Conservation (phyloP, 345 rosid genomes). For the Iberis pinnata region DNA sequence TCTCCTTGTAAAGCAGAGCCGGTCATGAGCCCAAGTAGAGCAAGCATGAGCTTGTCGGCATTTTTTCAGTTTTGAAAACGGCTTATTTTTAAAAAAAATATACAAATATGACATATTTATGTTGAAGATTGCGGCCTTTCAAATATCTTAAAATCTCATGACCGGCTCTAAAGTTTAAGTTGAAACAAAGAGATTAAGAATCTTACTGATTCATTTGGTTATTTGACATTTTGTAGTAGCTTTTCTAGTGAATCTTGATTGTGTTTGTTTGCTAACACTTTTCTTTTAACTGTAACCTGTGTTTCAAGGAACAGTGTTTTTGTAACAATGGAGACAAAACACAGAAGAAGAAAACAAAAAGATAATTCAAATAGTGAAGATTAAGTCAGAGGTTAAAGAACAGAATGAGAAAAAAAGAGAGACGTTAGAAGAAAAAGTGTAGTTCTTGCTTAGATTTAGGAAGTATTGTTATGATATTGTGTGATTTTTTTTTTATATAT, state of each 20-base stretch:
- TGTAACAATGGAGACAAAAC: background rate
- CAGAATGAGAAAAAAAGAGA: slow-evolving; percentile 1
- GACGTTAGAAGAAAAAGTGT: slow-evolving; percentile 22
- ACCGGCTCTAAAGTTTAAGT: background rate
- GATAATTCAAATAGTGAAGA: background rate
- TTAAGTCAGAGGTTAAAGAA: slow-evolving; percentile 11
- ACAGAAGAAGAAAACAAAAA: background rate
- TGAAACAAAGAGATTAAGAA: slow-evolving; percentile 5
- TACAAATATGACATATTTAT: no score
- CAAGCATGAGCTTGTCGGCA: no score
- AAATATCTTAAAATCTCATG: no score
- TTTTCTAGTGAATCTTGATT: background rate
- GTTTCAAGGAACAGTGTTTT: background rate
- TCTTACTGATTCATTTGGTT: slow-evolving; percentile 7
- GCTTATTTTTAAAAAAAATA: no score
- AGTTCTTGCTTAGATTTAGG: slow-evolving; percentile 20
- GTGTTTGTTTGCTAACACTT: background rate
- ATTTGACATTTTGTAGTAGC: slow-evolving; percentile 17
- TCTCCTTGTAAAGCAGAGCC: no score
- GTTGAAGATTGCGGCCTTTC: no score
- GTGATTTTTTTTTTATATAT: slow-evolving; percentile 1
- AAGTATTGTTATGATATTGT: slow-evolving; percentile 20
- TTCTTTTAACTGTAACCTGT: background rate
- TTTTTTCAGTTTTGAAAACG: no score
- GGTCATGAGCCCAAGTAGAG: no score